These are phyloP conservation scores for Suillus cothurnatus DNA, from an alignment of 768 basidiomycete species.

Conservation along the genomic window DNA sequence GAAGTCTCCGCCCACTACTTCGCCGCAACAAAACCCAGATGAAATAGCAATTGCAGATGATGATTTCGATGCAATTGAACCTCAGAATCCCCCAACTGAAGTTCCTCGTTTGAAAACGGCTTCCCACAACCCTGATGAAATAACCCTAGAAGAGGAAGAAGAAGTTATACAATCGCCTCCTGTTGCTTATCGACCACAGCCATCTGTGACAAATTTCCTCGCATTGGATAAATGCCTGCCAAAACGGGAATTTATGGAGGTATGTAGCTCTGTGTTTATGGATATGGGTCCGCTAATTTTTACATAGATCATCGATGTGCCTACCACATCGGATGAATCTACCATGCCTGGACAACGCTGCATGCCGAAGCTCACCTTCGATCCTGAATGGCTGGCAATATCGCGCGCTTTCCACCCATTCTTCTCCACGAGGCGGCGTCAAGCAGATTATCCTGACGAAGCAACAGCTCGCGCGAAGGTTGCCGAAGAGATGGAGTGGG, in stretches of 20 bases:
- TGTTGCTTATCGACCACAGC: constrained; percentile 16
- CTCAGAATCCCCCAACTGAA: constrained; percentile 7
- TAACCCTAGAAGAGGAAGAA: constrained; percentile 49
- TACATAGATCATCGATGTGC: constrained; percentile 72
- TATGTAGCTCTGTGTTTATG: constrained; percentile 28
- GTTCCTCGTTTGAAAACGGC: constrained; percentile 36
- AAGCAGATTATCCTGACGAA: constrained; percentile 60
- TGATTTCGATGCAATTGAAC: constrained; percentile 24
- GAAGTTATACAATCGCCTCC: constrained; percentile 39
- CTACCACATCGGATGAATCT: constrained; percentile 22
- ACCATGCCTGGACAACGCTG: constrained; percentile 13
- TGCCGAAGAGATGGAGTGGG: constrained; percentile 64
- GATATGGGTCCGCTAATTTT: background rate
- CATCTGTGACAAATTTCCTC: constrained; percentile 69
- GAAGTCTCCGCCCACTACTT: background rate
- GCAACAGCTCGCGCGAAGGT: constrained; percentile 56
- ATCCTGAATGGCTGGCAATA: constrained; percentile 94
- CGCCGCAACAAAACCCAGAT: constrained; percentile 34
- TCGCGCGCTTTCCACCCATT: constrained; percentile 82
- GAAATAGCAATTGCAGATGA: constrained; percentile 42
- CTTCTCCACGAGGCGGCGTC: constrained; percentile 56
- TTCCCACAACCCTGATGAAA: constrained; percentile 52
- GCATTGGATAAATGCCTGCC: constrained; percentile 91
- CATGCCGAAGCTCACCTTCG: constrained; percentile 59
- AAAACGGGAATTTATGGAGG: constrained; percentile 79